phyloP scores from a whole-genome alignment of 139 green algal species.

The Pleodorina starrii region DNA sequence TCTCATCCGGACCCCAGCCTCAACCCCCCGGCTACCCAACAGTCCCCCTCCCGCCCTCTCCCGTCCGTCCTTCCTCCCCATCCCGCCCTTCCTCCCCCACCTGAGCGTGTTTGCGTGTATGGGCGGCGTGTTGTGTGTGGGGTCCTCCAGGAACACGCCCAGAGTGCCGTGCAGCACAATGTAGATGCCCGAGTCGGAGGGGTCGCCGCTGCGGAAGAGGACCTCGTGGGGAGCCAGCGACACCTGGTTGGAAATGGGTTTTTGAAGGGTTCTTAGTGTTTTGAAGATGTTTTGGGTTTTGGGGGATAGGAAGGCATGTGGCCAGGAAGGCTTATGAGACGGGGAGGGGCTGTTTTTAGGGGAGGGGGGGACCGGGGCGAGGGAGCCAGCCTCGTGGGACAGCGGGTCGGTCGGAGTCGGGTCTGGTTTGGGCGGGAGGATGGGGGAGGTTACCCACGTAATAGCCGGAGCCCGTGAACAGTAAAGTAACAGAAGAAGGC shows the following conservation, averaged over 20 bases:
- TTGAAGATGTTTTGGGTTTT: no score
- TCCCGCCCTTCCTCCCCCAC: slow-evolving; percentile 33
- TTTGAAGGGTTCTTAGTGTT: no score
- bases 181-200: slow-evolving; percentile 78
- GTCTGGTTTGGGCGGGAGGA: no score
- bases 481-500: no score
- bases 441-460: no score
- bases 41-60: no score
- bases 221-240: slow-evolving; percentile 70
- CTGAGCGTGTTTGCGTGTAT: slow-evolving; percentile 80
- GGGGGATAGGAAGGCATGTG: neutral
- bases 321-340: neutral
- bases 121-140: slow-evolving; percentile 46
- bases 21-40: no score
- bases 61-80: no score
- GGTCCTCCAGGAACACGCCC: slow-evolving; percentile 77
- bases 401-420: no score
- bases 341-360: neutral
- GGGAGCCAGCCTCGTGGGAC: no score
- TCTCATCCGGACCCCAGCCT: no score
- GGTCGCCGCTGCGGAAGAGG: slow-evolving; percentile 77
- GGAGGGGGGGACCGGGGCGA: neutral
- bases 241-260: slow-evolving; percentile 59
- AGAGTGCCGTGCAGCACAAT: slow-evolving; percentile 83
- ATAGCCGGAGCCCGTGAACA: no score